These are phyloP conservation scores for Bruguiera sexangula DNA, from an alignment of 345 rosid genomes.

Conservation along the genomic window DNA sequence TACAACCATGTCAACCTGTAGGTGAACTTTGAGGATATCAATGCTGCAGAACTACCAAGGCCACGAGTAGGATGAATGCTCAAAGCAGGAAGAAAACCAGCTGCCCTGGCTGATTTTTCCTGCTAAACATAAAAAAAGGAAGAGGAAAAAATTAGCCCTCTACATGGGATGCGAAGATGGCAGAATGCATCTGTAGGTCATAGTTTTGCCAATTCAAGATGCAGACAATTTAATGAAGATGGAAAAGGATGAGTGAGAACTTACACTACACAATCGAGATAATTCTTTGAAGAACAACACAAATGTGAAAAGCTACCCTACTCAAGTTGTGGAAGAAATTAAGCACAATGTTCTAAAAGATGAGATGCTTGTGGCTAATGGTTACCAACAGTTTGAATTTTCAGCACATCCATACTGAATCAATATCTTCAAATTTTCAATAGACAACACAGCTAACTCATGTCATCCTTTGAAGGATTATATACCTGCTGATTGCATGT, in stretches of 20 bases:
- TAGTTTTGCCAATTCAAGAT: not conserved
- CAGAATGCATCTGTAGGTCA: not conserved
- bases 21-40: slow-evolving; percentile 26
- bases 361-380: slow-evolving; percentile 1
- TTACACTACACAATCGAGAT: not conserved
- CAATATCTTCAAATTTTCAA: not conserved
- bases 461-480: not conserved
- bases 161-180: not conserved
- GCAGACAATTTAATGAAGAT: not conserved
- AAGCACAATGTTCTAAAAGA: not conserved
- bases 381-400: not conserved
- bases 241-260: slow-evolving; percentile 1
- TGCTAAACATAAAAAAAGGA: slow-evolving; percentile 1
- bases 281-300: not conserved
- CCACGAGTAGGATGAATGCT: slow-evolving; percentile 12
- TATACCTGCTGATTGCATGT: slow-evolving; percentile 21
- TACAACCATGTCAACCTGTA: slow-evolving; percentile 22
- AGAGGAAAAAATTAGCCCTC: not conserved
- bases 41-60: slow-evolving; percentile 17
- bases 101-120: slow-evolving; percentile 12
- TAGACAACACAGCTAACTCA: not conserved
- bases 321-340: not conserved
- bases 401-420: not conserved
- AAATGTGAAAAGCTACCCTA: not conserved
- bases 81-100: slow-evolving; percentile 1